Conservation (phyloP, 257 asterid species). For the Scutellaria galericulata region DNA sequence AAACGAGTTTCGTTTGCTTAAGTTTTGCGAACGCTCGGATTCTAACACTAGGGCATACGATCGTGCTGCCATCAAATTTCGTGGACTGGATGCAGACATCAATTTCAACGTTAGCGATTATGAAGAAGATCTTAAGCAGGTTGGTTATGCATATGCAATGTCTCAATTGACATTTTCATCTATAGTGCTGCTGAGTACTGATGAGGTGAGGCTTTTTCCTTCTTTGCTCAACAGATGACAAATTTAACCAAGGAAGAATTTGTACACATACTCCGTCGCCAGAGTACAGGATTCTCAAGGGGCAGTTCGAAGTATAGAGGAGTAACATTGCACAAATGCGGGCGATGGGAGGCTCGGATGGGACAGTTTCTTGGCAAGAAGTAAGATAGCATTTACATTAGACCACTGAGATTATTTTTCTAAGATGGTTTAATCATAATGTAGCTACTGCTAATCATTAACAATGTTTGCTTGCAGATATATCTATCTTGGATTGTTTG, state of each 20-base stretch:
- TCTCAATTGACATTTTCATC: neutral
- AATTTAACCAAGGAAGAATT: conserved; percentile 90
- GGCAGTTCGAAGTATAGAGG: conserved; percentile 96
- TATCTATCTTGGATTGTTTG: conserved; percentile 91
- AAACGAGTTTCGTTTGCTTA: conserved; percentile 6
- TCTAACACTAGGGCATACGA: conserved; percentile 78
- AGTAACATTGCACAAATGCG: conserved; percentile 95
- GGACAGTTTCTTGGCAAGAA: conserved; percentile 99
- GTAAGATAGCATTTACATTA: conserved; percentile 47
- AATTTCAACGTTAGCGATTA: conserved; percentile 80
- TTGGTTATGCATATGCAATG: conserved; percentile 30
- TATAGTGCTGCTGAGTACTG: conserved; percentile 22
- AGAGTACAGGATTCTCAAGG: conserved; percentile 91
- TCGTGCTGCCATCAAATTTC: conserved; percentile 93
- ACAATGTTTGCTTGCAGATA: conserved; percentile 67
- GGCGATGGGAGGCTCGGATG: conserved; percentile 99
- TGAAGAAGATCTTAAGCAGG: conserved; percentile 84
- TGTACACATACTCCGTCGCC: conserved; percentile 93
- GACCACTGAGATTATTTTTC: conserved; percentile 22
- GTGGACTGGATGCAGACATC: conserved; percentile 94
- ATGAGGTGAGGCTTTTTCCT: conserved; percentile 16
- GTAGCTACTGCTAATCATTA: conserved; percentile 31
- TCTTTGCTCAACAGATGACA: conserved; percentile 58
- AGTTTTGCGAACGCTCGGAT: conserved; percentile 28
- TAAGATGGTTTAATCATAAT: conserved; percentile 26